Conservation (phyloP, 306 rosid species). For the Begonia loranthoides region DNA sequence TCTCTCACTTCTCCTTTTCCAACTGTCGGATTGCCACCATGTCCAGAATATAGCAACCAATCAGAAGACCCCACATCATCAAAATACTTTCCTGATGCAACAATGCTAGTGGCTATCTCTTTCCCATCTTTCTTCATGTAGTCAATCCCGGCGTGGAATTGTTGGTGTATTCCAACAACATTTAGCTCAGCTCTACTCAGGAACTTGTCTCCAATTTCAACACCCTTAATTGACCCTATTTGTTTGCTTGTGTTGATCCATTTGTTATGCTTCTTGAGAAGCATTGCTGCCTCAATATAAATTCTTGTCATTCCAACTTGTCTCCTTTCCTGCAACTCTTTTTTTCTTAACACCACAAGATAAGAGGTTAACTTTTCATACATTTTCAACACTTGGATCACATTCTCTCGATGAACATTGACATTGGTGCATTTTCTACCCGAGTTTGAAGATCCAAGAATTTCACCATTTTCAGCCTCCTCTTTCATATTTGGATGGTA, state of each 20-base stretch:
- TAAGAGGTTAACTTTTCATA: not conserved
- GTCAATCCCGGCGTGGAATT: not conserved
- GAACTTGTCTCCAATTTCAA: conserved; percentile 1
- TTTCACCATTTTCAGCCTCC: no score
- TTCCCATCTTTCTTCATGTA: conserved; percentile 2
- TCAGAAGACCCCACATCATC: not conserved
- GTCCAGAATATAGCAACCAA: not conserved
- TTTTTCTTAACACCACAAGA: not conserved
- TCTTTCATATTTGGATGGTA: no score
- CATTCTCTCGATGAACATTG: not conserved
- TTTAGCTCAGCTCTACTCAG: not conserved
- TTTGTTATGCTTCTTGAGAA: not conserved
- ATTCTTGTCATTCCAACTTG: not conserved
- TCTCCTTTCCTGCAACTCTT: not conserved
- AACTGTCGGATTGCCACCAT: not conserved
- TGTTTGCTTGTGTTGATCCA: not conserved
- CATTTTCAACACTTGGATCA: not conserved
- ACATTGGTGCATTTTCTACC: no score
- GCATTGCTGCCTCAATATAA: not conserved
- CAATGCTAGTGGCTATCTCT: not conserved
- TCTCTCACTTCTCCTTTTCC: not conserved
- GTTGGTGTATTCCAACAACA: not conserved
- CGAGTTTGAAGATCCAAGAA: no score
- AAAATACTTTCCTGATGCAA: conserved; percentile 1
- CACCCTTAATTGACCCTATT: not conserved